These are phyloP conservation scores for Aspergillus niger DNA, from an alignment of 2,329 filamentous ascomycete genomes.

Conservation along the genomic window DNA sequence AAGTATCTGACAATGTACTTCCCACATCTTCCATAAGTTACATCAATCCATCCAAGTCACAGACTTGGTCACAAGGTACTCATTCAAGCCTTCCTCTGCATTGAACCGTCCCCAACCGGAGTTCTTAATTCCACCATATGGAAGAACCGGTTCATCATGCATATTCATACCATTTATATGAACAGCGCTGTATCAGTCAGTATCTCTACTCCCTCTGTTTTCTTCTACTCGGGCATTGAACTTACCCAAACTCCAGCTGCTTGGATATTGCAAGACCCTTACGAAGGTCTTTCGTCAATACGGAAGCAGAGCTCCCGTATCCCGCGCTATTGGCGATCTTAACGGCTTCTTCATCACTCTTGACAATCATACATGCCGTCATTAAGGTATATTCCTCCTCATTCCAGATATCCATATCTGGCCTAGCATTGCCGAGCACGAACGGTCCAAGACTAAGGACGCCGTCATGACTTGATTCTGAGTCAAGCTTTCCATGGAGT, in stretches of 20 bases:
- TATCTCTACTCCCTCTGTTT: background rate
- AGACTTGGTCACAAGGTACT: conserved; percentile 65
- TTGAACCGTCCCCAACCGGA: conserved; percentile 64
- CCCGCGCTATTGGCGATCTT: conserved; percentile 75
- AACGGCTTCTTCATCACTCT: conserved; percentile 65
- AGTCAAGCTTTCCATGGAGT: conserved; percentile 26
- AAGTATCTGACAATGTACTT: too few species aligned
- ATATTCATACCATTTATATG: conserved; percentile 68
- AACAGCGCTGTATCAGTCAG: conserved; percentile 41
- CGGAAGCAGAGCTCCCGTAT: conserved; percentile 69
- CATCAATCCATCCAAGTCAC: conserved; percentile 57
- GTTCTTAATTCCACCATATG: conserved; percentile 64
- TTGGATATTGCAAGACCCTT: conserved; percentile 59
- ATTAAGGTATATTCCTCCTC: conserved; percentile 75
- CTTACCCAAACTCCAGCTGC: conserved; percentile 63
- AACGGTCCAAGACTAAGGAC: conserved; percentile 59
- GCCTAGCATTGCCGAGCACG: conserved; percentile 65
- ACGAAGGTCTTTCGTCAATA: conserved; percentile 70
- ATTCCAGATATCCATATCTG: conserved; percentile 71
- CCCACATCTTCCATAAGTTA: background rate
- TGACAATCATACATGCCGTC: conserved; percentile 65
- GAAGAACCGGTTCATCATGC: conserved; percentile 62
- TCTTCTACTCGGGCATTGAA: conserved; percentile 13
- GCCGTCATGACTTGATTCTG: conserved; percentile 15
- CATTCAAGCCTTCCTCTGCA: conserved; percentile 54